Percentiles rank a stretch among this genome's conserved stretches.
Conservation (phyloP, 305 asterid genomes). For the Petunia hybrid region DNA sequence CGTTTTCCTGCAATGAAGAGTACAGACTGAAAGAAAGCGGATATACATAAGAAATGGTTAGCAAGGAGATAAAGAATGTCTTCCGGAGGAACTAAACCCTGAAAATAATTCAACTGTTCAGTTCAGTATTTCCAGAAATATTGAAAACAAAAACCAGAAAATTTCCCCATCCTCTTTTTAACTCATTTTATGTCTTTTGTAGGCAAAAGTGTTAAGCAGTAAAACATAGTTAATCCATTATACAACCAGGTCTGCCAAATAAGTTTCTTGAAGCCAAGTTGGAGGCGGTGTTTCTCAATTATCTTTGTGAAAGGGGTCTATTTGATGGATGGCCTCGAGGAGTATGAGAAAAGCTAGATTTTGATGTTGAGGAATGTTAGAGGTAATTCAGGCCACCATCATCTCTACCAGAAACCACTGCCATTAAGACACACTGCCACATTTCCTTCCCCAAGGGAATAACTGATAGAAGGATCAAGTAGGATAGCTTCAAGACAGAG, state of each 20-base stretch:
- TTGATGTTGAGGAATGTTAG: not conserved
- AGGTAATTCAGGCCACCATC: not conserved
- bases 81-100: not conserved
- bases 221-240: not conserved
- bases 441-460: not conserved
- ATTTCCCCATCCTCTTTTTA: not conserved
- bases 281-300: too few species aligned
- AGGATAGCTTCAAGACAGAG: not conserved
- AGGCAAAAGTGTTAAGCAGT: not conserved
- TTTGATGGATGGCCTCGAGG: not conserved
- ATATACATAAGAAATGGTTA: constrained; percentile 3
- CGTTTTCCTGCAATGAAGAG: constrained; percentile 10
- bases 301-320: too few species aligned
- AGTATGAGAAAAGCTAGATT: not conserved
- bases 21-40: not conserved
- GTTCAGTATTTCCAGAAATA: not conserved
- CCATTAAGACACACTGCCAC: not conserved
- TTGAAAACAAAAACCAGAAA: not conserved
- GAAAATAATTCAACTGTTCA: not conserved
- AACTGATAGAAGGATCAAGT: not conserved
- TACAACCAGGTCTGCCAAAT: constrained; percentile 12
- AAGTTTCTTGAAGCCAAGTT: not conserved
- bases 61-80: constrained; percentile 24
- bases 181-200: not conserved
- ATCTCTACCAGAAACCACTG: not conserved